Conservation (phyloP, 441 rosid genomes). For the Sinapis alba region DNA sequence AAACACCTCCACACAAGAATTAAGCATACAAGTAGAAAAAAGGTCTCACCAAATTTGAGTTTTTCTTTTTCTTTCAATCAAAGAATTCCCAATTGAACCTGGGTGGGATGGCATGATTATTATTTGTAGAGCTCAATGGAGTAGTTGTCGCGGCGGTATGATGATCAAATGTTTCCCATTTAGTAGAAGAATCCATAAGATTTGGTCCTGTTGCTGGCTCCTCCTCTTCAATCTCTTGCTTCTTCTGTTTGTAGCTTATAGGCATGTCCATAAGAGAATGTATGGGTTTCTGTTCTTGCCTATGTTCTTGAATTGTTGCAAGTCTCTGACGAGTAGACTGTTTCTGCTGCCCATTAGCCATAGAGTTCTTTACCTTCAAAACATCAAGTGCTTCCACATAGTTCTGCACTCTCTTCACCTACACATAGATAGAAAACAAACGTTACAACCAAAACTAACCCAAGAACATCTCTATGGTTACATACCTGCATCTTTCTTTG, state of each 20-base stretch:
- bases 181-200: constrained; percentile 57
- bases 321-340: constrained; percentile 48
- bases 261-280: constrained; percentile 46
- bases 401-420: constrained; percentile 94
- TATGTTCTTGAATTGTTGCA: constrained; percentile 53
- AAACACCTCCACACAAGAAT: constrained; percentile 66
- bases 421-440: constrained; percentile 7
- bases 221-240: constrained; percentile 42
- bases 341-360: constrained; percentile 46
- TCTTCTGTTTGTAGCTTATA: constrained; percentile 43
- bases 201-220: constrained; percentile 53
- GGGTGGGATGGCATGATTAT: constrained; percentile 50
- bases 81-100: constrained; percentile 96
- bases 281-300: constrained; percentile 44
- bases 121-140: constrained; percentile 49
- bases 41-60: constrained; percentile 22
- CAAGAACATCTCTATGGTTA: neutral
- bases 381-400: constrained; percentile 84
- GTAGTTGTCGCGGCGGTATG: neutral
- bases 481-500: constrained; percentile 95
- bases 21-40: constrained; percentile 16
- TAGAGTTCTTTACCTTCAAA: constrained; percentile 81
- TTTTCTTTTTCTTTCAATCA: constrained; percentile 48
- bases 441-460: neutral
- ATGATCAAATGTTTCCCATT: constrained; percentile 36